Evolutionary conservation across 306 rosid genomes (phyloP).

Genomic region (Dicorynia guianensis): DNA sequence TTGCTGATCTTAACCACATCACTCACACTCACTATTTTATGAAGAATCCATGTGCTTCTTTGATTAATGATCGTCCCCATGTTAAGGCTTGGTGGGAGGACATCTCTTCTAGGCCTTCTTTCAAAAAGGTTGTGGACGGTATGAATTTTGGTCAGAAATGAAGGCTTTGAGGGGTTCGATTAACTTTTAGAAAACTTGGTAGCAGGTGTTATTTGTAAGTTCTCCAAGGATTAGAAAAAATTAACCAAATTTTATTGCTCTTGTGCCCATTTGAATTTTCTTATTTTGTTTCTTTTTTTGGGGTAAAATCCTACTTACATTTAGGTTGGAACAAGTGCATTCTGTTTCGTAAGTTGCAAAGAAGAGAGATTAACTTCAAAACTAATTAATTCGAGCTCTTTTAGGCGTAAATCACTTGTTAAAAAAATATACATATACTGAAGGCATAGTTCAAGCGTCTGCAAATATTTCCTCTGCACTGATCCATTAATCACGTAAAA

Average conservation of each 20-base stretch:
- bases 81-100: slow-evolving; percentile 92
- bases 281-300: background rate
- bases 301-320: no score
- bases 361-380: no score
- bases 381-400: no score
- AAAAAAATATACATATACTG: no score
- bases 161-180: background rate
- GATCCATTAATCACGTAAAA: no score
- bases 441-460: no score
- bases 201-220: background rate
- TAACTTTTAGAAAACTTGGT: background rate
- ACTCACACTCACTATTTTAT: slow-evolving; percentile 67
- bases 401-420: no score
- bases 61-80: slow-evolving; percentile 61
- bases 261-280: background rate
- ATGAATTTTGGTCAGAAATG: slow-evolving; percentile 64
- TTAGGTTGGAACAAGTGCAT: no score
- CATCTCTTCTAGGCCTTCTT: slow-evolving; percentile 70
- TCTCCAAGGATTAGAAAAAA: background rate
- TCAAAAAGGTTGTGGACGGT: slow-evolving; percentile 58
- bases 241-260: background rate
- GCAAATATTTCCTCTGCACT: no score
- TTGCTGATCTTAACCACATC: slow-evolving; percentile 77
- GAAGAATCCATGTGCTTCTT: slow-evolving; percentile 71
- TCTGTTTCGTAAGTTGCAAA: no score